Conservation (phyloP, 1,139 yeast species). For the Sugiyamaella japonica region DNA sequence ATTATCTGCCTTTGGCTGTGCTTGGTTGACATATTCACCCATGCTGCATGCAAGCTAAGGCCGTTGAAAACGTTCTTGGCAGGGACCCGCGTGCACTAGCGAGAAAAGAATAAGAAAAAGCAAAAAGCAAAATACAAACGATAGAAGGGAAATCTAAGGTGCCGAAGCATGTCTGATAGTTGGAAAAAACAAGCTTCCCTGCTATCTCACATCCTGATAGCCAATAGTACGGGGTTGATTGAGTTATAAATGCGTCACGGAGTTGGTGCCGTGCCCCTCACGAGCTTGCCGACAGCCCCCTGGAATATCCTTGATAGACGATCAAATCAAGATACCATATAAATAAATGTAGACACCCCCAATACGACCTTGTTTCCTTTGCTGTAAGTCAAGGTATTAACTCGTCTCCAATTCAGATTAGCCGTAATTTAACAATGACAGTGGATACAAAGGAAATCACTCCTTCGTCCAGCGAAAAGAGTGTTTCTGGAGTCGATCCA, state of each 20-base stretch:
- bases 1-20: too few relatives aligned
- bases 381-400: too few relatives aligned
- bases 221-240: slow-evolving; percentile 8
- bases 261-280: slow-evolving; percentile 12
- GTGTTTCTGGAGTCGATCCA: background rate
- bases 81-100: background rate
- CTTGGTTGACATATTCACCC: background rate
- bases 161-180: slow-evolving; percentile 5
- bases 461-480: slow-evolving; percentile 8
- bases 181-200: background rate
- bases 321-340: background rate
- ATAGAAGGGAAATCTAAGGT: too few relatives aligned
- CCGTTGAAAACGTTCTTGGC: slow-evolving; percentile 7
- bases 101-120: background rate
- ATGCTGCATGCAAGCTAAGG: background rate
- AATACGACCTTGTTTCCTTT: too few relatives aligned
- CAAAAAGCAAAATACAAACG: background rate
- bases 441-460: slow-evolving; percentile 3
- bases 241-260: background rate
- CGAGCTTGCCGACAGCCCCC: background rate
- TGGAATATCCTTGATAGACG: too few relatives aligned
- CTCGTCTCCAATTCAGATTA: background rate
- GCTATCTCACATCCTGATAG: slow-evolving; percentile 11
- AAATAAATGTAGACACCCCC: background rate
- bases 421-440: slow-evolving; percentile 2